These are phyloP conservation scores for Craterostigma plantagineum DNA, from an alignment of 257 asterid species.

Conservation along the genomic window DNA sequence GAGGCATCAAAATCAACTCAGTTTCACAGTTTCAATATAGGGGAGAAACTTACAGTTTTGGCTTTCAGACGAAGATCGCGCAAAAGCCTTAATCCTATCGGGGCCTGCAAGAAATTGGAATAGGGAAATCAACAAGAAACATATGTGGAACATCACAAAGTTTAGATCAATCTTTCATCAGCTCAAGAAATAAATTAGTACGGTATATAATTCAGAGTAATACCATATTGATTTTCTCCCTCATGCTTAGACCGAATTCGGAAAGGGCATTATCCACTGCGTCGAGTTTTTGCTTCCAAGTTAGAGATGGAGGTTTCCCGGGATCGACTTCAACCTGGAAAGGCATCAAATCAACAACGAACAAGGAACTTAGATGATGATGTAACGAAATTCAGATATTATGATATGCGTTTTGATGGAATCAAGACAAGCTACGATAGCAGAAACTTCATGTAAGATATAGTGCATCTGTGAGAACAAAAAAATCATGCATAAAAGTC, in stretches of 20 bases:
- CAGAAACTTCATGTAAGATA: no score
- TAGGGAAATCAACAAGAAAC: neutral
- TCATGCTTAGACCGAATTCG: conserved; percentile 43
- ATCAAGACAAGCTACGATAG: no score
- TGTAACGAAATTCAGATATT: no score
- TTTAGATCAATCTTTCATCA: no score
- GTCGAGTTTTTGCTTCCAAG: conserved; percentile 64
- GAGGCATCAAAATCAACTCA: conserved; percentile 11
- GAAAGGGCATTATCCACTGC: conserved; percentile 36
- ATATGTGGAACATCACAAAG: neutral
- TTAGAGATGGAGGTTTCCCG: conserved; percentile 52
- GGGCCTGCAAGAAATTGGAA: conserved; percentile 52
- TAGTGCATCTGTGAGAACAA: no score
- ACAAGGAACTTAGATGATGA: no score
- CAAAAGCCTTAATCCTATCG: conserved; percentile 82
- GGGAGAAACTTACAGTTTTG: conserved; percentile 28
- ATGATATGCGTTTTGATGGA: no score
- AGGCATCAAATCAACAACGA: no score
- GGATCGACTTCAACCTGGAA: conserved; percentile 54
- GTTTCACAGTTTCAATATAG: conserved; percentile 7
- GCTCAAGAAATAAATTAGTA: no score
- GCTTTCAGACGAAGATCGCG: conserved; percentile 26
- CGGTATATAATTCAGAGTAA: conserved; percentile 9
- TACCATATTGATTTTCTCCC: conserved; percentile 66
- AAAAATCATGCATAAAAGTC: no score